A percentile compares a stretch with the other conserved stretches of the same genome.
These are phyloP conservation scores for Funneliformis caledonium DNA, from an alignment of 371 early-diverging fungal species.

Conservation along the genomic window DNA sequence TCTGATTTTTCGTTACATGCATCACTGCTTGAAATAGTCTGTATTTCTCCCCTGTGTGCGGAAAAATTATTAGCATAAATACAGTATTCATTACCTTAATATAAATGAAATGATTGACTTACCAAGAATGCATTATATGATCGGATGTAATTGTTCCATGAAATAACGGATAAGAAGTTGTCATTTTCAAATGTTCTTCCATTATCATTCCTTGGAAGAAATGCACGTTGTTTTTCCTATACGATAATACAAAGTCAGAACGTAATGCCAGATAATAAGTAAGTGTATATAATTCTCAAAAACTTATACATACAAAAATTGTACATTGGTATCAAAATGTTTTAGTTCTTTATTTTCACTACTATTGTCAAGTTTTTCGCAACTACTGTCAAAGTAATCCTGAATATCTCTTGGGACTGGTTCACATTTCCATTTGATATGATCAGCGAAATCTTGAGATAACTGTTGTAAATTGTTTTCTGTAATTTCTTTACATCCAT, in stretches of 20 bases:
- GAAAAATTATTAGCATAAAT: background rate
- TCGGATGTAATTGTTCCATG: background rate
- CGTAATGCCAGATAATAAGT: background rate
- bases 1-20: background rate
- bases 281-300: conserved; percentile 2
- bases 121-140: conserved; percentile 2
- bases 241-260: conserved; percentile 8
- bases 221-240: conserved; percentile 16
- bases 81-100: background rate
- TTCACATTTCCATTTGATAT: conserved; percentile 9
- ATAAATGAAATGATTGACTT: background rate
- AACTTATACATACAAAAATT: conserved; percentile 19
- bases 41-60: conserved; percentile 12
- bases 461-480: background rate
- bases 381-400: conserved; percentile 27
- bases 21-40: conserved; percentile 7
- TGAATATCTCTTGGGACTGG: background rate
- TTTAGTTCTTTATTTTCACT: background rate
- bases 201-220: conserved; percentile 1
- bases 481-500: conserved; percentile 23
- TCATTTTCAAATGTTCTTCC: conserved; percentile 19
- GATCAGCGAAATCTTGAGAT: conserved; percentile 23
- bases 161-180: background rate
- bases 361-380: background rate
- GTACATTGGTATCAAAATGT: too few species aligned